Percentiles rank a stretch among this genome's conserved stretches.
phyloP scores from a whole-genome alignment of 2,329 filamentous ascomycete genomes.

The Fusarium pininemorale region DNA sequence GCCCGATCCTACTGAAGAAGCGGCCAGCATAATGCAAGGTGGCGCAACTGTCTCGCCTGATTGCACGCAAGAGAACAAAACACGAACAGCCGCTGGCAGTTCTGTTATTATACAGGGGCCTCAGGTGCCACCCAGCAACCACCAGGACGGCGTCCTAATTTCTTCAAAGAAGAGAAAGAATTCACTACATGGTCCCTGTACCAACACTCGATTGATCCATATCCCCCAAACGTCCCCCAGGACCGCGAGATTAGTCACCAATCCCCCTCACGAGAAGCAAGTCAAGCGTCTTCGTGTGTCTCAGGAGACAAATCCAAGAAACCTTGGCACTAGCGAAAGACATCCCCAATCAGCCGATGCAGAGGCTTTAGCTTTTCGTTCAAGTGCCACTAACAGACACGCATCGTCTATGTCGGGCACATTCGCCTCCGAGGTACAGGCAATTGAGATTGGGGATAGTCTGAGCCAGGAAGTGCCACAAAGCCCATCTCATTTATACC shows the following conservation, averaged over 20 bases:
- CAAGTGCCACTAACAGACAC: slow-evolving; percentile 13
- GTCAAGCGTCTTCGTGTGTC: slow-evolving; percentile 43
- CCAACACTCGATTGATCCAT: not conserved
- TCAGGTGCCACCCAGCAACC: not conserved
- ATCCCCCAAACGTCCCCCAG: not conserved
- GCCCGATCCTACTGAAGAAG: not conserved
- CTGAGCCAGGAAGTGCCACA: slow-evolving; percentile 19
- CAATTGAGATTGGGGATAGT: not conserved
- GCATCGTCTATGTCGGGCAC: slow-evolving; percentile 14
- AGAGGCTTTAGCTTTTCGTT: slow-evolving; percentile 20
- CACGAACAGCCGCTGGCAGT: not conserved
- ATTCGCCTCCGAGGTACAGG: slow-evolving; percentile 28
- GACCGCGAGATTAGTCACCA: not conserved
- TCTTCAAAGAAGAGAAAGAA: slow-evolving; percentile 24
- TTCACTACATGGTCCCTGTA: not conserved
- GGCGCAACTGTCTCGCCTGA: not conserved
- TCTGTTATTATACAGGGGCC: not conserved
- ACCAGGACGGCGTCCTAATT: not conserved
- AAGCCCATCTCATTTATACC: slow-evolving; percentile 5
- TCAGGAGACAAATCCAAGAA: slow-evolving; percentile 25
- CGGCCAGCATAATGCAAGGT: not conserved
- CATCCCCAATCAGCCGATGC: slow-evolving; percentile 16
- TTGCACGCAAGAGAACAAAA: not conserved
- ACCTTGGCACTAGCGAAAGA: not conserved
- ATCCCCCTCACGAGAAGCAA: slow-evolving; percentile 22